Evolutionary conservation across 257 asterid genomes (phyloP), one percentile per base, ranked within the genome.

Genomic region (Nicotiana tomentosiformis): DNA sequence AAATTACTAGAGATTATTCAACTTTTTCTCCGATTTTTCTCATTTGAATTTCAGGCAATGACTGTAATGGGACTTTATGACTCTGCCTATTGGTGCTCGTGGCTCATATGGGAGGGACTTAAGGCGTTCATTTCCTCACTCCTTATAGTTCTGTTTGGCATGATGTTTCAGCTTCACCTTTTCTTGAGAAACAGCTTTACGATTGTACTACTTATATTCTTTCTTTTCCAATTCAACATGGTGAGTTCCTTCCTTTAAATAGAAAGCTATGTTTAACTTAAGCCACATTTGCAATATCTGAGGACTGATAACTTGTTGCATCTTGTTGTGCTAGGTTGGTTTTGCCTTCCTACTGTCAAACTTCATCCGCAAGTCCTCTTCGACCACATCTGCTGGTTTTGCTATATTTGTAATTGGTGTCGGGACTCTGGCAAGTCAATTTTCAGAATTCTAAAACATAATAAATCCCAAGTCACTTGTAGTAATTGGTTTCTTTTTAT

Each of bases 21-120:
- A 58, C 51, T 2, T 49, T 23, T 37, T 60, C 12, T 26, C 23
- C 37, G 46, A 58, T 39, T 39, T 16, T 49, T 65, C 74, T 37
- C 26, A 78, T 61, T 70, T 85, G 82, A 5, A 57, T 62, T 20
- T 78, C 87, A 89, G 92, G 83, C 84, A 32, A 86, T 89, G 90
- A 83, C 82, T 55, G 51, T 86, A 37, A 89, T 89, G 92, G 90
- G 92, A 16, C 89, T 89, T n/a, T 87, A 33, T 39, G 90, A 89
- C 81, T 81, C 88, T 29, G 88, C 92, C 74, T 89, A 87, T 51
- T 87, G 92, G 90, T 70, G 64, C 16, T 89, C 92, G 12, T 87
- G 90, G 92, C 82, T 87, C n/a, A 53, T 83, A 12, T 87, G 87
- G 89, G 89, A 89, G 70, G 87, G 85, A 77, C 15, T 84, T 65